phyloP scores from a whole-genome alignment of 2,329 filamentous ascomycete genomes.

The Amylocarpus encephaloides region DNA sequence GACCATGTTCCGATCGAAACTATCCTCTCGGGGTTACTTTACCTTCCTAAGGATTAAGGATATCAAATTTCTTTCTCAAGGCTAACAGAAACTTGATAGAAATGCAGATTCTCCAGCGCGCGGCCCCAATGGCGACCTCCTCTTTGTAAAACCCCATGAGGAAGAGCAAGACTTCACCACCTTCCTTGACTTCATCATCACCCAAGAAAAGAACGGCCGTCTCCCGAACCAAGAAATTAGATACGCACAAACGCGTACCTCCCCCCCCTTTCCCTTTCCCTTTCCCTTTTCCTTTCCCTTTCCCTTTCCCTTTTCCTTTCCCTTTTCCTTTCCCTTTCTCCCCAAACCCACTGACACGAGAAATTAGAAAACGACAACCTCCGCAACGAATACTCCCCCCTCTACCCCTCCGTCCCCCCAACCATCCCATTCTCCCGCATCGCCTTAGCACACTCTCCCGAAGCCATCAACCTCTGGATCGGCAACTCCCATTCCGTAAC shows the following conservation, averaged over 20 bases:
- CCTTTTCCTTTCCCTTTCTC: background rate
- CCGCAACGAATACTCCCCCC: slow-evolving; percentile 59
- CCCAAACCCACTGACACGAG: background rate
- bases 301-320: background rate
- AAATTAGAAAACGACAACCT: slow-evolving; percentile 71
- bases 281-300: slow-evolving; percentile 4
- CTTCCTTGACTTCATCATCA: slow-evolving; percentile 56
- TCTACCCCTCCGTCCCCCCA: slow-evolving; percentile 57
- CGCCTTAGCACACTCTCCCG: slow-evolving; percentile 58
- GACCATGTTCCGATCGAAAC: no score
- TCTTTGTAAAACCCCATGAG: slow-evolving; percentile 70
- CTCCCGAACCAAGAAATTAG: slow-evolving; percentile 43
- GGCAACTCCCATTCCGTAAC: slow-evolving; percentile 66
- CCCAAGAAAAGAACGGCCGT: slow-evolving; percentile 43
- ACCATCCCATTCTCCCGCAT: slow-evolving; percentile 68
- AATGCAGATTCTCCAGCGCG: slow-evolving; percentile 49
- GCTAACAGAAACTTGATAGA: slow-evolving; percentile 17
- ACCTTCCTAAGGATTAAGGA: no score
- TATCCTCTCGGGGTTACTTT: no score
- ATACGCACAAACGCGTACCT: slow-evolving; percentile 69
- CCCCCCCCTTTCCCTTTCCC: background rate
- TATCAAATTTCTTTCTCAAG: no score
- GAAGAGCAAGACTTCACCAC: slow-evolving; percentile 53
- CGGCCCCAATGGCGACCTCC: slow-evolving; percentile 30
- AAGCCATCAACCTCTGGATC: slow-evolving; percentile 80